Base-by-base conservation (phyloP, 306 rosid genomes). In the Comarum palustre region DNA sequence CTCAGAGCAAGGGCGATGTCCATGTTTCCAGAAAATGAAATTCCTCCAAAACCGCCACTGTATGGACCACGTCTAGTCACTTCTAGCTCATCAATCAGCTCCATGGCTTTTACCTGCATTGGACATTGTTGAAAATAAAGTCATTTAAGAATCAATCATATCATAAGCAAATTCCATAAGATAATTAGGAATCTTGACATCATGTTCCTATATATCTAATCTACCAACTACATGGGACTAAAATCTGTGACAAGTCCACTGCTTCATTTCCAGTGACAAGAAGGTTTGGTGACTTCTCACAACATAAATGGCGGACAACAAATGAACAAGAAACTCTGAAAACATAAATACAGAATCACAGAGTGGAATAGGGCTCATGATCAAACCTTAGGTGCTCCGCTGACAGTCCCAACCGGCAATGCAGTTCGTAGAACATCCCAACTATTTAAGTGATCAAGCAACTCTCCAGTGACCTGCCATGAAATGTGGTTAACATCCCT, bases 351-450 rank as follows among this genome's bases (percentile, higher is more conserved):
- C 60, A 57, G 6, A 65, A 45, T 57, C 20, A 72, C n/a, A 22
- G 24, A 17, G n/a, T 45, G 63, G 17, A 72, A 58, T 9, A 51
- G 32, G 72, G 73, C 41, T 42, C 52, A 32, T 31, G 65, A 47
- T 61, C 24, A 51, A 78, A 90, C 96, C 99, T 94, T 94, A 1
- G 99, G 99, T 34, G 99, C 99, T 79, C 99, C 99, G 8, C 99
- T 95, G 68, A 95, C 99, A 43, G 99, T 95, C 72, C 99, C 99
- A 72, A 95, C 97, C 2, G 99, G 99, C 78, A 94, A 82, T 17
- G 99, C 97, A 17, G 89, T 80, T 13, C 96, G 96, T 80, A 91
- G 80, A 63, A 80, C 99, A 84, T 95, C 99, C 99, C 99, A 95
- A 63, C 91, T 84, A 66, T 84, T 88, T 75, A 90, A 84, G 74